phyloP scores from a whole-genome alignment of 2,329 filamentous ascomycete species.

The Talaromyces atroroseus region DNA sequence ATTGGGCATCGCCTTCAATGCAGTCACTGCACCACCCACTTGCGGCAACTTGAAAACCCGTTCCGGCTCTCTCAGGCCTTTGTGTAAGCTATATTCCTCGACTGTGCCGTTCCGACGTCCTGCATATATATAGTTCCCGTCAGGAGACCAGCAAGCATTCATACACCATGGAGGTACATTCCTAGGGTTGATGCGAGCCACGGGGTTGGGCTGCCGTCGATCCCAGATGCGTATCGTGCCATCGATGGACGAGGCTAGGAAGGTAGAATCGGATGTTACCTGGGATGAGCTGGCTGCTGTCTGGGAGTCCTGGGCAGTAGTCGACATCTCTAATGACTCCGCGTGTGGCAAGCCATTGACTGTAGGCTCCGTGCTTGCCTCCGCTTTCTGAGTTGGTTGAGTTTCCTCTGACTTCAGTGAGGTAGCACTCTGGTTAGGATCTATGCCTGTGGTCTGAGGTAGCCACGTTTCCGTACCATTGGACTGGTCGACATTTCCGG shows the following conservation, averaged over 20 bases:
- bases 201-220: constrained; percentile 62
- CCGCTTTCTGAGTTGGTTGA: constrained; percentile 18
- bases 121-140: constrained; percentile 92
- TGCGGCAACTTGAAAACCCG: constrained; percentile 80
- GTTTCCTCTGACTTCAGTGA: background rate
- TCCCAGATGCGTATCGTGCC: constrained; percentile 47
- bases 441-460: constrained; percentile 17
- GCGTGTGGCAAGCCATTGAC: constrained; percentile 40
- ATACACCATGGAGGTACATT: constrained; percentile 93
- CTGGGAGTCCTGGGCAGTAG: constrained; percentile 22
- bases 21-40: constrained; percentile 84
- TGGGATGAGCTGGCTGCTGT: constrained; percentile 31
- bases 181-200: constrained; percentile 71
- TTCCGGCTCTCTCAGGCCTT: constrained; percentile 67
- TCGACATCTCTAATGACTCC: constrained; percentile 33
- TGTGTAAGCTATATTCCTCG: constrained; percentile 87
- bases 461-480: constrained; percentile 15
- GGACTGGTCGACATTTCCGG: constrained; percentile 21
- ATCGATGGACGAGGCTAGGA: constrained; percentile 66
- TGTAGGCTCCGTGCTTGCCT: constrained; percentile 19
- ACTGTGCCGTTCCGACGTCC: constrained; percentile 87
- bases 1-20: constrained; percentile 85
- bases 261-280: constrained; percentile 64
- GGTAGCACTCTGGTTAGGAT: background rate
- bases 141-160: constrained; percentile 91